Percentiles rank a stretch among this genome's conserved stretches.
Conservation (phyloP, 345 rosid genomes). For the Geranium rotundifolium region DNA sequence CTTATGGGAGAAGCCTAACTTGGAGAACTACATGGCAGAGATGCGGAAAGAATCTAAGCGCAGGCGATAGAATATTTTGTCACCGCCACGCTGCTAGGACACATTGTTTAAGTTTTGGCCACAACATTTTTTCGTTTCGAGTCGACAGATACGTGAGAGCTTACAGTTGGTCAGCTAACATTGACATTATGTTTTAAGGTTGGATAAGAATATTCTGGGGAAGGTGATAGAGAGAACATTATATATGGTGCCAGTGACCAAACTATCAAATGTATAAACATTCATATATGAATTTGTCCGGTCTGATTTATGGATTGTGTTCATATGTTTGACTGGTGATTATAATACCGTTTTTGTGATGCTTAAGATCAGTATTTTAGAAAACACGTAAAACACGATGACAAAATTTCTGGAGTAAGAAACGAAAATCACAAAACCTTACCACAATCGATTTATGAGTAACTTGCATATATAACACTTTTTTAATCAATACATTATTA, state of each 20-base stretch:
- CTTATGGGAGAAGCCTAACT: conserved; percentile 72
- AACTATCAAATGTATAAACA: background rate
- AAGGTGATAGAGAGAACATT: background rate
- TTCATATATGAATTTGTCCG: background rate
- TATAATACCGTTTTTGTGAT: too few species aligned
- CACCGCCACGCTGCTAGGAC: background rate
- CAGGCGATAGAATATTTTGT: conserved; percentile 40
- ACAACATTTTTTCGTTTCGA: background rate
- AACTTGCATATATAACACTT: too few species aligned
- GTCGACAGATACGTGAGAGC: too few species aligned
- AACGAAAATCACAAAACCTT: too few species aligned
- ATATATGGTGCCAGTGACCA: background rate
- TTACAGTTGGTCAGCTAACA: background rate
- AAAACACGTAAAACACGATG: too few species aligned
- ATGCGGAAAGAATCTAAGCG: conserved; percentile 81
- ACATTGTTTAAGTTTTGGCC: background rate
- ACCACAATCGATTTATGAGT: too few species aligned
- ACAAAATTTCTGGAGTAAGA: too few species aligned
- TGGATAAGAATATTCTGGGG: too few species aligned
- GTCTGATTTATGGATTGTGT: background rate
- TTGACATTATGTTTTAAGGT: background rate
- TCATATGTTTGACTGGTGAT: too few species aligned
- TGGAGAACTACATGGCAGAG: conserved; percentile 64
- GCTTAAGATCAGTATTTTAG: too few species aligned
- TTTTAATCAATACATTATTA: too few species aligned